Evolutionary conservation across 805 yeast genomes (phyloP).

Genomic region (Ogataea haglerorum): DNA sequence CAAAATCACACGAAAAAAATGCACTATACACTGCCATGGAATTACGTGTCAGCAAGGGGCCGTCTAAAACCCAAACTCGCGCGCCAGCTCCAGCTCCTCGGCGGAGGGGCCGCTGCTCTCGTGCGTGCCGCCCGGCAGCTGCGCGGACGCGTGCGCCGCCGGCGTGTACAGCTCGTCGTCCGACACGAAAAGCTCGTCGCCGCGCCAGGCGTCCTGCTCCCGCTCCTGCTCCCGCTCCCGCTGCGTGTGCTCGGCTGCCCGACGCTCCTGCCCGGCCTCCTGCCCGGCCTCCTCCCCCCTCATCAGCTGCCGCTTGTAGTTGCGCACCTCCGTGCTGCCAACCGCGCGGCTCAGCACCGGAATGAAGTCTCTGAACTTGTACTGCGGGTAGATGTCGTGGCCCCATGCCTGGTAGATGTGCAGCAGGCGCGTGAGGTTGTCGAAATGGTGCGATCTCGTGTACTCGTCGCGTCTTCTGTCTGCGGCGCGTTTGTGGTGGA

Average conservation of each 20-base stretch:
- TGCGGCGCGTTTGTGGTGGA: conserved; percentile 29
- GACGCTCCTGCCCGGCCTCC: background rate
- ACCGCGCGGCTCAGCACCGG: conserved; percentile 51
- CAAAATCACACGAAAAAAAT: conserved; percentile 3
- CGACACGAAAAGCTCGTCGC: conserved; percentile 5
- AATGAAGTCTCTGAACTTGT: conserved; percentile 69
- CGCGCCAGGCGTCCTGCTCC: no score
- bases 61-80: conserved; percentile 7
- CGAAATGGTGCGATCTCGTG: conserved; percentile 41
- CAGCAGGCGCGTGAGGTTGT: conserved; percentile 48
- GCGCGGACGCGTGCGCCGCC: background rate
- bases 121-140: conserved; percentile 18
- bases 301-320: conserved; percentile 38
- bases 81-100: conserved; percentile 22
- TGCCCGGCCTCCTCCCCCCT: conserved; percentile 28
- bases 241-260: conserved; percentile 6
- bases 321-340: conserved; percentile 37
- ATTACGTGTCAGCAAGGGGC: conserved; percentile 3
- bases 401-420: conserved; percentile 72
- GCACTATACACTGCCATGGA: conserved; percentile 1
- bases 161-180: conserved; percentile 22
- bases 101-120: conserved; percentile 29
- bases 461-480: conserved; percentile 17
- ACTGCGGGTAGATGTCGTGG: conserved; percentile 73
- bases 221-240: background rate